Base-by-base conservation (phyloP, 805 yeast species). In the Sugiyamaella chiloensis region DNA sequence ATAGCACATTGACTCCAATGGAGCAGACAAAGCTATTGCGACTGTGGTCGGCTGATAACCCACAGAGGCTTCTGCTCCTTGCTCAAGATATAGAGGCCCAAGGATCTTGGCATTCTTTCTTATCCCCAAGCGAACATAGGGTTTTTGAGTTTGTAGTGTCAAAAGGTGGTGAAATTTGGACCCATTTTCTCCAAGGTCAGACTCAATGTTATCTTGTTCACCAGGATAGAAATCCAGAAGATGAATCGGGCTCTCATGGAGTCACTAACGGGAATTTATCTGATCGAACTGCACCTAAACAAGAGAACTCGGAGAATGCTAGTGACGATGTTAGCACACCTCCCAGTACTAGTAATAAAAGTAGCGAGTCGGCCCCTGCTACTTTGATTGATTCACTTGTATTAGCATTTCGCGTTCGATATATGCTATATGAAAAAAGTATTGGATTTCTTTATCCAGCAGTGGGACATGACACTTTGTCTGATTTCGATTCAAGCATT, bases 381-480 rank as follows among this genome's bases (percentile, higher is more conserved):
- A 42, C 50, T 1, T 55, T 54, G n/a, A 45, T 67, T 9, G 72
- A 69, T 45, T 52, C 64, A 9, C 53, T 64, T 9, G 54, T 55
- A 24, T 53, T 69, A 39, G 68, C 73, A 31, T 60, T 68, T 40
- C 60, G 69, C 27, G 66, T 70, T 7, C 52, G 74, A 17, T 69
- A 65, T 44, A 70, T 70, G 74, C 60, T 70, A 14, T 70, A 60
- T 53, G 74, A 68, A 43, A 57, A 53, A 44, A 52, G 64, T 2
- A 49, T 65, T 8, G 62, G 59, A 21, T 46, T 59, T 35, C 39
- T 65, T 26, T 65, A 54, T 40, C 61, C 65, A 6, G 31, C 49
- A 2, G 27, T 46, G 4, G 52, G 48, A 3, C 42, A 44, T 3
- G 47, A 50, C 8, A 42, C 40, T 24, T 24, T 52, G 2, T 48